These are phyloP conservation scores for Blastobotrys malaysiensis DNA, from an alignment of 1,139 yeast genomes.

Conservation along the genomic window DNA sequence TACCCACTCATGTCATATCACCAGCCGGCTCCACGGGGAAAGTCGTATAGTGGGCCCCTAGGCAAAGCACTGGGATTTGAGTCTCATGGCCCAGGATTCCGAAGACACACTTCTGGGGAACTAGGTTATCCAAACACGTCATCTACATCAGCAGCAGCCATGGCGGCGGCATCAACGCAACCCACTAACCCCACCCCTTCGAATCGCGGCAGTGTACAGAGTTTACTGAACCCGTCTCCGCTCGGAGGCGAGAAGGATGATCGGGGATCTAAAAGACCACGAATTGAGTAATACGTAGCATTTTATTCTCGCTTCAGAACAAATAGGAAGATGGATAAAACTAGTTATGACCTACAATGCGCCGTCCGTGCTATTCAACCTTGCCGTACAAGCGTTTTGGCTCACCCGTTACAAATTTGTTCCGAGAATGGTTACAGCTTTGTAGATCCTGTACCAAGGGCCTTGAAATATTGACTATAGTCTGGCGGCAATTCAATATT, in stretches of 20 bases:
- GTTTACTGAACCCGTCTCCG: slow-evolving; percentile 21
- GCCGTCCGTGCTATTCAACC: too few species aligned
- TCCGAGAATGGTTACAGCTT: too few species aligned
- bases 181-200: slow-evolving; percentile 5
- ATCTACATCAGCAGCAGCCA: neutral
- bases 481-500: too few species aligned
- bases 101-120: slow-evolving; percentile 27
- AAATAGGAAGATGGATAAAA: neutral
- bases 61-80: slow-evolving; percentile 5
- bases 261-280: slow-evolving; percentile 1
- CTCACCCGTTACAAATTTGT: too few species aligned
- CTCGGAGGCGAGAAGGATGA: slow-evolving; percentile 12
- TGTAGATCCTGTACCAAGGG: too few species aligned
- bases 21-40: slow-evolving; percentile 7
- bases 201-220: slow-evolving; percentile 6
- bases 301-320: neutral
- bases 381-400: too few species aligned
- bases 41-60: slow-evolving; percentile 11
- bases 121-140: slow-evolving; percentile 8
- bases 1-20: slow-evolving; percentile 22
- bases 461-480: too few species aligned
- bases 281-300: neutral
- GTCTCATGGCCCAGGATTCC: slow-evolving; percentile 13
- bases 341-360: too few species aligned
- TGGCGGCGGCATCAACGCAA: slow-evolving; percentile 2